Base-by-base conservation (phyloP, 1,139 yeast genomes). In the Nakaseomyces kungkrabaensis region DNA sequence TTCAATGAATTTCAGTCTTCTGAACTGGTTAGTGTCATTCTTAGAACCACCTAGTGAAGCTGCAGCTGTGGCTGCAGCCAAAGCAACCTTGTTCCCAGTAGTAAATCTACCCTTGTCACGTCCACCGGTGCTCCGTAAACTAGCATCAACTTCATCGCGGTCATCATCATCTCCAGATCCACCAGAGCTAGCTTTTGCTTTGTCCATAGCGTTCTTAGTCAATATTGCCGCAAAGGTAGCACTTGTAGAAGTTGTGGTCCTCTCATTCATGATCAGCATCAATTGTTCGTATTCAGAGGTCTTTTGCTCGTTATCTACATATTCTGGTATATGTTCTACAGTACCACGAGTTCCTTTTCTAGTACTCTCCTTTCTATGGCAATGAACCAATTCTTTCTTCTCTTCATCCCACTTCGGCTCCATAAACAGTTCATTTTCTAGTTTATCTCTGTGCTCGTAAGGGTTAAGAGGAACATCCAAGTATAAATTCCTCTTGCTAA, bases 241-340 rank as follows among this genome's bases (percentile, higher is more conserved):
- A 43, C 62, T 68, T 5, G 69, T 58, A 1, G 69, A 57, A 4
- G 66, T 61, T 5, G 64, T 59, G 0, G 68, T 64, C 46, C 66
- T 62, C 46, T 68, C 72, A 49, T 61, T 66, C 67, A 69, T 60
- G 3, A 68, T 63, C 40, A 80, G 70, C 97, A 92, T 90, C 62
- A 89, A 74, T 63, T 87, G 96, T 67, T 92, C 97, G 67, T 86
- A 89, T 56, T 89, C 95, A 2, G 90, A 81, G 37, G 86, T 83
- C 59, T 85, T 85, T 61, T 87, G 96, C 10, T 79, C 78, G 38
- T 73, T 65, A 54, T 81, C 86, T 59, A 81, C 87, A 58, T 81
- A 86, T 45, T 81, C 64, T 33, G 76, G 77, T 47, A 68, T 64
- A 56, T 69, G 76, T 52, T 73, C 72, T 37, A 68, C 72, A 44